Conservation (phyloP, 352 stramenopile genomes). For the Phytophthora sojae region DNA sequence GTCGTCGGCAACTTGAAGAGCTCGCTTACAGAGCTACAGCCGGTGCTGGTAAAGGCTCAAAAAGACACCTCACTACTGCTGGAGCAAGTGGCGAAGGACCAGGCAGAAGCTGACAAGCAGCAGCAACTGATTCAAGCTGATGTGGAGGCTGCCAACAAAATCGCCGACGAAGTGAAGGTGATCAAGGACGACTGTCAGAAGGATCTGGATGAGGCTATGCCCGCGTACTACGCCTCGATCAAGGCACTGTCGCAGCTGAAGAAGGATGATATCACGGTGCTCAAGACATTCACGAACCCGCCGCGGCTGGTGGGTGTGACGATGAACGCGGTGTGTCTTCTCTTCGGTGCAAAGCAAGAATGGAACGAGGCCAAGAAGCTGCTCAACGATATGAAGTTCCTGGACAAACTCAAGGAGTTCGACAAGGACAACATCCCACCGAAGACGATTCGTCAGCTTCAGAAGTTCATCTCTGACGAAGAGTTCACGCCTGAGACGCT, state of each 20-base stretch:
- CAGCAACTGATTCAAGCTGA: conserved; percentile 92
- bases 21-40: conserved; percentile 92
- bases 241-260: conserved; percentile 92
- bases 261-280: conserved; percentile 93
- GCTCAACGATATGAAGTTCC: conserved; percentile 93
- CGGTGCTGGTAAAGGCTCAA: conserved; percentile 89
- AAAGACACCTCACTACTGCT: conserved; percentile 89
- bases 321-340: conserved; percentile 93
- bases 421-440: conserved; percentile 91
- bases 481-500: conserved; percentile 94
- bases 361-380: conserved; percentile 94
- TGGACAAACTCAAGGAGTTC: conserved; percentile 89
- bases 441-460: conserved; percentile 90
- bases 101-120: conserved; percentile 92
- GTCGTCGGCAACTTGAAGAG: conserved; percentile 93
- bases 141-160: conserved; percentile 91
- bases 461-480: conserved; percentile 90
- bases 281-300: conserved; percentile 94
- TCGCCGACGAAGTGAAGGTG: conserved; percentile 91
- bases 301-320: conserved; percentile 90
- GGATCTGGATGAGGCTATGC: conserved; percentile 94
- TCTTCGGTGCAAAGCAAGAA: conserved; percentile 90
- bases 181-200: conserved; percentile 96
- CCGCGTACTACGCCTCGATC: conserved; percentile 92
- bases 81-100: conserved; percentile 91